A percentile compares a stretch with the other conserved stretches of the same genome.
These are phyloP conservation scores for Thermoascus crustaceus DNA, from an alignment of 2,329 filamentous ascomycete species.

Conservation along the genomic window DNA sequence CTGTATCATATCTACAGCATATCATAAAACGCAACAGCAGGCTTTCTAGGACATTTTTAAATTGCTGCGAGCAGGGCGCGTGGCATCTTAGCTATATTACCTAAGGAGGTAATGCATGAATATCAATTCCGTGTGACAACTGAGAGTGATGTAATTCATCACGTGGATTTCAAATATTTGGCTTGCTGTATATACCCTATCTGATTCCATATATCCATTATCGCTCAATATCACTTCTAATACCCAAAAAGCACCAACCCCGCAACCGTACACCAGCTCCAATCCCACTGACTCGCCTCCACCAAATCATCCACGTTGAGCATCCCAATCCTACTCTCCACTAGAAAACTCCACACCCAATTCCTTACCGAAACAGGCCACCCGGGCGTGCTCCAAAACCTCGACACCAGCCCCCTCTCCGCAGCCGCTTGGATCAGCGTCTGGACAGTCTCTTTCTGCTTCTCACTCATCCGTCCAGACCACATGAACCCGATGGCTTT, in stretches of 20 bases:
- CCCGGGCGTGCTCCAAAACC: constrained; percentile 8
- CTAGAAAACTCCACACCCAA: constrained; percentile 8
- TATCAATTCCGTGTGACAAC: too few species aligned
- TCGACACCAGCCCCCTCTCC: constrained; percentile 6
- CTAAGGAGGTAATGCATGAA: too few species aligned
- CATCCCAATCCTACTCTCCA: constrained; percentile 7
- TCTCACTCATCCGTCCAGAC: constrained; percentile 4
- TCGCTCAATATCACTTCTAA: too few species aligned
- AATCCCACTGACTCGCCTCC: constrained; percentile 8
- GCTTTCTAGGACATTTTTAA: too few species aligned
- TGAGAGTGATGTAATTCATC: too few species aligned
- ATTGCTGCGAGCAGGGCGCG: too few species aligned
- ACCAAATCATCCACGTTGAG: constrained; percentile 9
- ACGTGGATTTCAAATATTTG: too few species aligned
- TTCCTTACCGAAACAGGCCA: constrained; percentile 8
- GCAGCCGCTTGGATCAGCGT: constrained; percentile 5
- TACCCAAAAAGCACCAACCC: neutral
- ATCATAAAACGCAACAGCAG: too few species aligned
- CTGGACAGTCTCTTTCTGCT: constrained; percentile 4
- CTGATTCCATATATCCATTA: too few species aligned
- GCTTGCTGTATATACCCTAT: too few species aligned
- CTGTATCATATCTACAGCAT: too few species aligned
- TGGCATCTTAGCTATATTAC: too few species aligned
- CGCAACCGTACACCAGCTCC: constrained; percentile 4
- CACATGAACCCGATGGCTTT: constrained; percentile 2